Conservation (phyloP, 305 asterid genomes). For the Coffea humblotiana region DNA sequence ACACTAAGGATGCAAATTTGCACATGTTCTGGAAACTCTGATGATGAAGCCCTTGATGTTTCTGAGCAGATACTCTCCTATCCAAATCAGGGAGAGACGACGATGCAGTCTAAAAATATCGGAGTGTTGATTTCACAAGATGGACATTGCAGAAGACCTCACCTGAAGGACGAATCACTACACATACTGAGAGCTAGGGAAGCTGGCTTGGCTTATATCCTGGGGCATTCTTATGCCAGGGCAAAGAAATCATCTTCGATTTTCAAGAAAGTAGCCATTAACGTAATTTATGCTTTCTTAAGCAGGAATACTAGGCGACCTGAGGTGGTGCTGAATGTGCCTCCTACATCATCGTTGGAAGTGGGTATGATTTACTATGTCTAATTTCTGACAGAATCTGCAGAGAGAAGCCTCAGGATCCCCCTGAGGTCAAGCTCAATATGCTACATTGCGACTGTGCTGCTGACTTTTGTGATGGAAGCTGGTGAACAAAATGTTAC, state of each 20-base stretch:
- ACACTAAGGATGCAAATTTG: neutral
- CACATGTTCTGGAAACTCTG: neutral
- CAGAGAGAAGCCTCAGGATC: neutral
- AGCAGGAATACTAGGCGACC: conserved; percentile 35
- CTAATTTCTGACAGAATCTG: neutral
- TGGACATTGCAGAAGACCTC: conserved; percentile 3
- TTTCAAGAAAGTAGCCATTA: conserved; percentile 30
- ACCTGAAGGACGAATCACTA: conserved; percentile 26
- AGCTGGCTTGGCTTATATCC: conserved; percentile 34
- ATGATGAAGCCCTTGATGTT: neutral
- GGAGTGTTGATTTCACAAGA: conserved; percentile 2
- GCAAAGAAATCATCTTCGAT: conserved; percentile 31
- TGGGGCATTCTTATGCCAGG: conserved; percentile 36
- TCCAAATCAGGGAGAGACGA: neutral
- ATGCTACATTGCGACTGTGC: neutral
- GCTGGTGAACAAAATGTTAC: neutral
- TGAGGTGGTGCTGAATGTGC: conserved; percentile 27
- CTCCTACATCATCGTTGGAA: conserved; percentile 33
- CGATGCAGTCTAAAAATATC: neutral
- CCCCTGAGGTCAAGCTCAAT: neutral
- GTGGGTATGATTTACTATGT: conserved; percentile 40
- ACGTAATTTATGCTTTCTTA: conserved; percentile 26
- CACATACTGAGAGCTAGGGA: conserved; percentile 34
- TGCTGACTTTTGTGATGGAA: neutral
- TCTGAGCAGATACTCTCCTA: neutral